Conservation (phyloP, 805 yeast species). For the Maudiozyma pseudohumilis region DNA sequence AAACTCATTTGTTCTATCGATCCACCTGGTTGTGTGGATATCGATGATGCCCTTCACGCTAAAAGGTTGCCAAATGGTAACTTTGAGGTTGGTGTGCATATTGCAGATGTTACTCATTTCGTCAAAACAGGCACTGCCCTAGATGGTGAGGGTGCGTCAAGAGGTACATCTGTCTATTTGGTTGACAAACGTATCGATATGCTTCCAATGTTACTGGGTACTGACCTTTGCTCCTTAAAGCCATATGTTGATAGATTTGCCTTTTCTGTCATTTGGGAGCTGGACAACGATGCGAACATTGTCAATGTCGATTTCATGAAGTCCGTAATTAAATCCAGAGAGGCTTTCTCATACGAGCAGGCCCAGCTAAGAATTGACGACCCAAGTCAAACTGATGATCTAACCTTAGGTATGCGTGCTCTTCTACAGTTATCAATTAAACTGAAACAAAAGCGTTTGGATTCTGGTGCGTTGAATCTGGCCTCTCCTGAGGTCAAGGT, state of each 20-base stretch:
- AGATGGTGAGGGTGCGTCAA: conserved; percentile 91
- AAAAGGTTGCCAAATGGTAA: conserved; percentile 77
- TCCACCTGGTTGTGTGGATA: conserved; percentile 97
- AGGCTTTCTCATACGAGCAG: conserved; percentile 88
- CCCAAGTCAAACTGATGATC: conserved; percentile 58
- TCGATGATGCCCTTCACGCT: conserved; percentile 96
- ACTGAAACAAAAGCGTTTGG: conserved; percentile 74
- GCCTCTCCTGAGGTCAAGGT: conserved; percentile 98
- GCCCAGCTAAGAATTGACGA: conserved; percentile 93
- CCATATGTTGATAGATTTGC: conserved; percentile 95
- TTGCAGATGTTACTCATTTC: conserved; percentile 97
- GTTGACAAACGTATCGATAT: conserved; percentile 98
- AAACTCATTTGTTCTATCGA: conserved; percentile 89
- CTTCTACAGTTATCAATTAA: conserved; percentile 71
- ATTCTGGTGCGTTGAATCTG: conserved; percentile 91
- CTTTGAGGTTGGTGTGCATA: conserved; percentile 96
- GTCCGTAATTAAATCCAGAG: conserved; percentile 81
- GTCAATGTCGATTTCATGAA: conserved; percentile 71
- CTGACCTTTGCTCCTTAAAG: conserved; percentile 87
- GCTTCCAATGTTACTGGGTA: conserved; percentile 92
- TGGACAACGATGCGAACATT: conserved; percentile 78
- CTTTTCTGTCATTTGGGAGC: conserved; percentile 91
- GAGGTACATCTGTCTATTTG: conserved; percentile 94
- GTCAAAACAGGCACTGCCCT: conserved; percentile 87
- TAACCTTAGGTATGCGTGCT: conserved; percentile 83